Base-by-base conservation (phyloP, 1,284 basidiomycete species). In the Takashimella tepidaria region DNA sequence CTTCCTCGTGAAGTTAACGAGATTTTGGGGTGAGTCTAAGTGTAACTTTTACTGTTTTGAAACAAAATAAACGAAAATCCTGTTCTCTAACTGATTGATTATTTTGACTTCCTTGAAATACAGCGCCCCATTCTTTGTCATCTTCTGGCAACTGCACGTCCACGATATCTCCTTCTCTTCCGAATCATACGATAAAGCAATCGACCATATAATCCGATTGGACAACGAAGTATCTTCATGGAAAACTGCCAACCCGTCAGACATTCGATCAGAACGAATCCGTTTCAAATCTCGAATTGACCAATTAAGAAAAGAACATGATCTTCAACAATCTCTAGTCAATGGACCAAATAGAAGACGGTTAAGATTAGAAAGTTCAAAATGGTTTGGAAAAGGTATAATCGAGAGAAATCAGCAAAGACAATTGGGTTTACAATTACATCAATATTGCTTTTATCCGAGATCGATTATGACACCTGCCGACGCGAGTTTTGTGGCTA, bases 401-500 rank as follows among this genome's bases (percentile, higher is more conserved):
- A 54, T 59, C 6, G 60, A 64, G 27, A 61, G 60, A 13, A 57
- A 56, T 5, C 54, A 54, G 12, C 57, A 61, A 43, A 27, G 55
- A 31, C 21, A 49, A 12, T 50, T 66, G 3, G 56, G 56, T 20
- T 23, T 55, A 6, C 63, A 72, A 41, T 54, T 76, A 3, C 70
- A 73, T 53, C 91, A 97, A 69, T 84, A 93, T 67, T 98, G 96
- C 72, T 83, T 98, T 59, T 86, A 90, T 66, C 95, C 96, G 3
- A 85, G 96, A 25, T 89, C 88, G 55, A 79, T 96, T 40, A 78
- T 98, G 13, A 95, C 93, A 0, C 92, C 93, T 0, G 90, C 92
- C 81, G 96, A 98, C 73, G 96, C 96, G 10, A 87, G 95, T 51
- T 98, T 87, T 62, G 91, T 92, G 55, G 88, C 90, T 6, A 87